phyloP scores from a whole-genome alignment of 208 protist genomes.

The Wallacemonas sp. region DNA sequence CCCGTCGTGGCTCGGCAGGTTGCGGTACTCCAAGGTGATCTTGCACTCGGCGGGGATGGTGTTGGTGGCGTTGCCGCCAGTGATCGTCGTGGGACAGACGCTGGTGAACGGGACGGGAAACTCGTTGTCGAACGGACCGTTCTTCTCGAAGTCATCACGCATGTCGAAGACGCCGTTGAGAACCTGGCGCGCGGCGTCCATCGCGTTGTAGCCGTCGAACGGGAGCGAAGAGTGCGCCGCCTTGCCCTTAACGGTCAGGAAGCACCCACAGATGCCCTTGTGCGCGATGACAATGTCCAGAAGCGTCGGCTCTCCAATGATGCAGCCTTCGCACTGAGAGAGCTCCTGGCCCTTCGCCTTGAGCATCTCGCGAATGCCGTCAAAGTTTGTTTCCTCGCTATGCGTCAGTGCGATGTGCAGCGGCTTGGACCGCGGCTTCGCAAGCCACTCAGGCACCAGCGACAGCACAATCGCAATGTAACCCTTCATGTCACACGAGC shows the following conservation, averaged over 20 bases:
- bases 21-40: slow-evolving; percentile 51
- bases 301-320: slow-evolving; percentile 61
- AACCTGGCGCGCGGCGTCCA: slow-evolving; percentile 30
- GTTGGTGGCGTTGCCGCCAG: slow-evolving; percentile 55
- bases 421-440: slow-evolving; percentile 30
- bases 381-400: slow-evolving; percentile 38
- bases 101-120: slow-evolving; percentile 36
- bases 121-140: slow-evolving; percentile 41
- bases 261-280: slow-evolving; percentile 39
- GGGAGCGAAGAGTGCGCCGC: slow-evolving; percentile 57
- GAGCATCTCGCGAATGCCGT: slow-evolving; percentile 35
- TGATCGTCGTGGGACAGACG: slow-evolving; percentile 30
- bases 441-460: slow-evolving; percentile 29
- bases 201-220: slow-evolving; percentile 40
- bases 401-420: slow-evolving; percentile 43
- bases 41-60: slow-evolving; percentile 52
- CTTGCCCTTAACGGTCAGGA: slow-evolving; percentile 39
- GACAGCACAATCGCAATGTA: slow-evolving; percentile 41
- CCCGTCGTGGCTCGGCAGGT: too few species aligned
- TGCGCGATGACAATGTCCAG: slow-evolving; percentile 54
- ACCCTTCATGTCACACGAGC: slow-evolving; percentile 41
- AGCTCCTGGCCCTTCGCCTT: slow-evolving; percentile 21
- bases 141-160: slow-evolving; percentile 36
- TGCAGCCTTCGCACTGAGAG: slow-evolving; percentile 48
- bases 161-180: slow-evolving; percentile 37